Base-by-base conservation (phyloP, 78 protist species). In the Ministeria vibrans region DNA sequence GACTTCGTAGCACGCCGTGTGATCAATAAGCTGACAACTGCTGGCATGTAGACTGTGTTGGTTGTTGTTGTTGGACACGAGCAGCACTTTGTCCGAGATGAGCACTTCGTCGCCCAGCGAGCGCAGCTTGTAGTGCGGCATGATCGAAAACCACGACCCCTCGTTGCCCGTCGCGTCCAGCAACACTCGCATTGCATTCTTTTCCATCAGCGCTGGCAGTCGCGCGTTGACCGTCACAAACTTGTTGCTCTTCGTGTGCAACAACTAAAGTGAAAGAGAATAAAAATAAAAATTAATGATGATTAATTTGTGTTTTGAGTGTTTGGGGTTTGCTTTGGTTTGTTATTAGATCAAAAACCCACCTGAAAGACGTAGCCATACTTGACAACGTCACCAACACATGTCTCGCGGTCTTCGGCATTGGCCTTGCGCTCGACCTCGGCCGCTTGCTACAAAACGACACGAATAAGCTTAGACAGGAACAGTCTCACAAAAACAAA, bases 171-270 rank as follows among this genome's bases (percentile, higher is more conserved):
- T 7, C 25, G 7, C 28, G 2, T 76, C 87, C 28, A 83, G 78
- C 28, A 36, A 15, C 36, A 76, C 80, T 38, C 80, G 49, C 72
- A 83, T 83, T 49, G 79, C 46, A 23, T 76, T 55, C 81, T 83
- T 83, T 68, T 83, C 81, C 46, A 75, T 25, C 13, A 62, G 23
- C 25, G 79, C 86, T 3, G 80, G 64, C 76, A 83, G 1, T 6
- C 59, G 41, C 41, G 61, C 3, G 53, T 75, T 45, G 32, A 75
- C 80, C 45, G 72, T n/a, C 34, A 83, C 43, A n/a, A 38, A 83
- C 78, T 83, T 83, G 78, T 75, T 28, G 73, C 82, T 76, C 62
- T 76, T 83, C 9, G 7, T 4, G 45, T 83, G 87, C 62, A 75
- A 28, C n/a, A 83, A 76, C 59, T 80, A 20, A 2, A 61, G 28